Percentiles rank a stretch among this genome's conserved stretches.
These are phyloP conservation scores for Vigna unguiculata DNA, from an alignment of 306 rosid genomes.

Conservation along the genomic window DNA sequence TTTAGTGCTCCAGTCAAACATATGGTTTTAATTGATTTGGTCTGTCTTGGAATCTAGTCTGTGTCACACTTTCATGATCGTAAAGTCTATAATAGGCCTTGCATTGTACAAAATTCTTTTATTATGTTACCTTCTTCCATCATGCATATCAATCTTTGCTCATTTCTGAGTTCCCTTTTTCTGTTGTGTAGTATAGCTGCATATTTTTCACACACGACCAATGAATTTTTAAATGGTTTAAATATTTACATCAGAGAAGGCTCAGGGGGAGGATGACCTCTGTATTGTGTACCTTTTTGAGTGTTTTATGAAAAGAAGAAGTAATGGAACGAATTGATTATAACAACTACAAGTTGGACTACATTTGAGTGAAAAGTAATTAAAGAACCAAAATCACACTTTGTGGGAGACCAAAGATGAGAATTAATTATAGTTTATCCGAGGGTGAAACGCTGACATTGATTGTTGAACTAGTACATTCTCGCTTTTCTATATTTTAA, in stretches of 20 bases:
- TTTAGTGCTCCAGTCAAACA: background rate
- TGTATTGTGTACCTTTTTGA: background rate
- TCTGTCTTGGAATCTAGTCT: background rate
- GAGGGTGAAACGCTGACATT: background rate
- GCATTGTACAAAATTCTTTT: no score
- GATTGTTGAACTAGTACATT: conserved; percentile 4
- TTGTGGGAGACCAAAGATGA: background rate
- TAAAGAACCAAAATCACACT: background rate
- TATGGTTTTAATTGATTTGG: conserved; percentile 13
- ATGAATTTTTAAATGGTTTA: background rate
- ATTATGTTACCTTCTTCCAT: no score
- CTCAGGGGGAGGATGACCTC: background rate
- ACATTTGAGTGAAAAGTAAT: background rate
- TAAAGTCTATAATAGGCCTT: background rate
- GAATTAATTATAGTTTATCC: background rate
- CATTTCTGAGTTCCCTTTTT: no score
- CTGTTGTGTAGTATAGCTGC: background rate
- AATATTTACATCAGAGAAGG: background rate
- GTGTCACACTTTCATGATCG: background rate
- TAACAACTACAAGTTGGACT: background rate
- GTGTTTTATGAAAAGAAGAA: background rate
- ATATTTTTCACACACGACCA: background rate
- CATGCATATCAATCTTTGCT: no score
- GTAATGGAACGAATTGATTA: background rate
- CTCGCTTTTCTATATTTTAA: background rate